Evolutionary conservation across 495 filamentous ascomycete species (phyloP).

Genomic region (Saxophila tyrrhenica): DNA sequence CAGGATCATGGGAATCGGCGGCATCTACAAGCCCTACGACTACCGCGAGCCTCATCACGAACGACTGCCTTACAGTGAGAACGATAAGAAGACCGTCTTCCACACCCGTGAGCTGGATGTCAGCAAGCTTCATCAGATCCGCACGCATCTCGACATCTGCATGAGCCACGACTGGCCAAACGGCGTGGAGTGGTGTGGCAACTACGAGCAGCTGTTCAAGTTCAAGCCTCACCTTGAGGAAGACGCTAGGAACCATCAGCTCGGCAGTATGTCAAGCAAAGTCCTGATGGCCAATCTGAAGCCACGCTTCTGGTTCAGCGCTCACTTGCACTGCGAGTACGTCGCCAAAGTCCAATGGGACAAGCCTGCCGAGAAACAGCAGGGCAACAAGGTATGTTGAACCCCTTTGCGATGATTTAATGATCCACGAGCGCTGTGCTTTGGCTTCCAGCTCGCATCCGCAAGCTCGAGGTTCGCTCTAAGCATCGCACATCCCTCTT

Average conservation of each 20-base stretch:
- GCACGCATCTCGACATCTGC: conserved; percentile 75
- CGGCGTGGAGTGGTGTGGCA: conserved; percentile 62
- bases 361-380: not conserved
- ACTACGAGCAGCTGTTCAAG: conserved; percentile 49
- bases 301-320: conserved; percentile 85
- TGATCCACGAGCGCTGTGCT: not conserved
- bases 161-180: conserved; percentile 93
- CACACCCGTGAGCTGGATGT: conserved; percentile 85
- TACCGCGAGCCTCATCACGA: conserved; percentile 74
- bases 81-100: conserved; percentile 68
- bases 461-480: too few relatives aligned
- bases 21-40: conserved; percentile 84
- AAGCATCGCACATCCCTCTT: too few relatives aligned
- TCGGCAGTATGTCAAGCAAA: conserved; percentile 68
- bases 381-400: not conserved
- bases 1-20: conserved; percentile 80
- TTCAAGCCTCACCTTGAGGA: conserved; percentile 59
- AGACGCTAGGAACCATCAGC: conserved; percentile 58
- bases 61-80: conserved; percentile 66
- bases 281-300: conserved; percentile 69
- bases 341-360: conserved; percentile 48
- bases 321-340: conserved; percentile 83
- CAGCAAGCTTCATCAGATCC: conserved; percentile 75
- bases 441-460: not conserved
- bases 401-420: not conserved